These are phyloP conservation scores for Podila horticola DNA, from an alignment of 192 early-diverging fungal genomes.

Conservation along the genomic window DNA sequence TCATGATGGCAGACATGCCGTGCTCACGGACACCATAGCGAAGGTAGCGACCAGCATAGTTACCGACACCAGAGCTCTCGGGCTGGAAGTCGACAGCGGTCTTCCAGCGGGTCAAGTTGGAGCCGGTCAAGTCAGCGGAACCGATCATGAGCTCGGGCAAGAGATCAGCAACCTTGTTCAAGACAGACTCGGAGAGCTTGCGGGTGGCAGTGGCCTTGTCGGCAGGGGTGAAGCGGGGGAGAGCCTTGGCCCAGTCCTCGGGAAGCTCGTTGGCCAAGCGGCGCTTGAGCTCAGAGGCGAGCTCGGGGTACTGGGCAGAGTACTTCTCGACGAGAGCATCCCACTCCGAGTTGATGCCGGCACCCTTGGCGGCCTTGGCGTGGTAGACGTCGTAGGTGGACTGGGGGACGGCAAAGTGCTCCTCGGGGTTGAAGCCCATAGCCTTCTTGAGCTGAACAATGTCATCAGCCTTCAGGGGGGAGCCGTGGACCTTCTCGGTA, in stretches of 20 bases:
- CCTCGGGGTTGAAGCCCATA: conserved; percentile 86
- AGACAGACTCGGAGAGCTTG: conserved; percentile 87
- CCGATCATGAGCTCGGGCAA: conserved; percentile 94
- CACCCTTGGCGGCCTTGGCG: conserved; percentile 65
- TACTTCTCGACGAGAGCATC: conserved; percentile 79
- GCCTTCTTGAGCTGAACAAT: conserved; percentile 82
- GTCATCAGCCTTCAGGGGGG: conserved; percentile 84
- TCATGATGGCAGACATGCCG: conserved; percentile 96
- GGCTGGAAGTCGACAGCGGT: conserved; percentile 94
- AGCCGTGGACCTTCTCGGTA: conserved; percentile 93
- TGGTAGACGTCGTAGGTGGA: conserved; percentile 68
- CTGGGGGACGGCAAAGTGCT: conserved; percentile 77
- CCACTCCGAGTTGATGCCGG: conserved; percentile 80
- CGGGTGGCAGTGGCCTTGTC: conserved; percentile 91
- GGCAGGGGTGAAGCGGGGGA: conserved; percentile 85
- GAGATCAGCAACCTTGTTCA: conserved; percentile 82
- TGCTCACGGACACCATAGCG: conserved; percentile 99
- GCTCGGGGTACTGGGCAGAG: conserved; percentile 73
- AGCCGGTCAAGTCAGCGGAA: conserved; percentile 97
- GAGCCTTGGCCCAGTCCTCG: conserved; percentile 71
- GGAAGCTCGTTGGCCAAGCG: conserved; percentile 82
- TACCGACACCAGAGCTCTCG: conserved; percentile 76
- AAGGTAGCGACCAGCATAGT: conserved; percentile 90
- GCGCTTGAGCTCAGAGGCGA: conserved; percentile 80
- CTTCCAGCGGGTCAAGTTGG: conserved; percentile 98